Evolutionary conservation across 2,329 filamentous ascomycete genomes (phyloP), one percentile per base, ranked within the genome.

Genomic region (Neonectria magnoliae): DNA sequence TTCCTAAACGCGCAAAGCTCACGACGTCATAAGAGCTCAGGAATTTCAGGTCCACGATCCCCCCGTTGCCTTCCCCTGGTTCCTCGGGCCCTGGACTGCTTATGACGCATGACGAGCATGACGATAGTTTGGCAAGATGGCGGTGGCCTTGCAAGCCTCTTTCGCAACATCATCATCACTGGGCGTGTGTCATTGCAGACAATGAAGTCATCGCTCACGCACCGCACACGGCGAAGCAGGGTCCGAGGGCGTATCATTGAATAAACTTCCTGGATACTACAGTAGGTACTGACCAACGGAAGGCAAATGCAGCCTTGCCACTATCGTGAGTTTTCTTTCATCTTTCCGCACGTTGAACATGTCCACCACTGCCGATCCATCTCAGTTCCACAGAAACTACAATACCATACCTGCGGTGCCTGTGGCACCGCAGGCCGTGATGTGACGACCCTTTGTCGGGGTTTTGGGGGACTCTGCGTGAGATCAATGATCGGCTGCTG

Each of bases 351-450:
- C 3, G 80, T 75, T 18, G 82, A 82, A 68, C 87, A 89, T 25
- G 82, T 85, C 86, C 86, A 88, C 84, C 85, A 88, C 67, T 83
- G 80, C 48, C 79, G 77, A 60, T 87, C 84, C 79, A 88, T 85
- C 27, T 77, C 73, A 2, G 80, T 84, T 9, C 81, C 82, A 67
- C 87, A 89, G 59, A 81, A 80, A 16, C 79, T 81, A 68, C 87
- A 89, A 33, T 77, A 78, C 87, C 87, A 89, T 2, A 77, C 79
- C 59, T 73, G 74, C 42, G 72, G 75, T 44, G 60, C 71, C 6
- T 73, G 60, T 18, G 70, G 59, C 41, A 27, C 11, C 25, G 38
- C 33, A 27, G 56, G 44, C 44, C 41, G 67, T 61, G 68, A 48
- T n/a, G 67, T 62, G 7, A 57, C 48, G 31, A 62, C 41, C 51